Evolutionary conservation across 331 rosid species (phyloP), one percentile per base, ranked within the genome.

Genomic region (Cydonia oblonga): DNA sequence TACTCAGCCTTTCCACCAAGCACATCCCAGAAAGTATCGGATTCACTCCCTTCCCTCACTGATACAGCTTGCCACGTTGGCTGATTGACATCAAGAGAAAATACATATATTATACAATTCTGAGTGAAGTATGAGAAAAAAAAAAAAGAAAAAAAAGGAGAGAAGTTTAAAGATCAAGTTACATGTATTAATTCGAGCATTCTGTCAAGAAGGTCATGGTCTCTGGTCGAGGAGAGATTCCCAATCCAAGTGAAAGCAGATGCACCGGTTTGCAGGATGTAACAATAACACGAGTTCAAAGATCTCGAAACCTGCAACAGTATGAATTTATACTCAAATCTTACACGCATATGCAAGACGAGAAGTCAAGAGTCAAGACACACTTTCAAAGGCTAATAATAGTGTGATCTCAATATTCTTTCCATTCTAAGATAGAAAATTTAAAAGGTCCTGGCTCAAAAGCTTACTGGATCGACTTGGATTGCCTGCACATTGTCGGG

Each of bases 21-120:
- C 66, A 79, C 79, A 46, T 80, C 81, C 96, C 95, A 93, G 83
- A 93, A 93, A 70, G 5, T 63, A 80, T 90, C 96, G 35, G 93
- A 89, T 78, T 93, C 97, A 11, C 80, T 89, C 79, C 98, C 97
- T 87, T 93, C 97, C 87, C 97, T 90, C 82, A 90, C 88, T 66
- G 96, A 90, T 61, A 77, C 64, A 35, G 97, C 90, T 79, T 78
- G 95, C 92, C 86, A 82, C 69, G 88, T 84, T 65, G 97, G 86
- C 98, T 90, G 80, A 84, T 62, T 66, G 28, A 69, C 62, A 72
- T 64, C 60, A 62, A 80, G 69, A 30, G 65, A 79, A 66, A 19
- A 40, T 23, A 69, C 18, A 24, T 65, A 40, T 30, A 24, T 29
- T 42, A 42, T 51, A 52, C 25, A 29, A 20, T 57, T 56, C 26